Conservation (phyloP, 305 asterid genomes). For the Fraxinus floribunda region DNA sequence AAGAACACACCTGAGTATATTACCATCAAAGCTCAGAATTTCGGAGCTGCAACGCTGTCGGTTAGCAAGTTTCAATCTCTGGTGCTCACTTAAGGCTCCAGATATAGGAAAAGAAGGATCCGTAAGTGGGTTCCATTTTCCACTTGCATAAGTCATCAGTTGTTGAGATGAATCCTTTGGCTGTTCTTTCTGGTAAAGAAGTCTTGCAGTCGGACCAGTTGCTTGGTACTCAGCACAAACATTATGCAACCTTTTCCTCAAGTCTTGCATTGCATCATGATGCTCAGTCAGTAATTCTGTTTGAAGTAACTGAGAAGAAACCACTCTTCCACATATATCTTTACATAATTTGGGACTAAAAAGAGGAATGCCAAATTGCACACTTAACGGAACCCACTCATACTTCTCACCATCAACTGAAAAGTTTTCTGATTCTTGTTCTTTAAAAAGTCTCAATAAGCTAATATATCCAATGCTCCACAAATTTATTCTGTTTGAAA, state of each 20-base stretch:
- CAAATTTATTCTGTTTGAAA: slow-evolving; percentile 69
- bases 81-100: slow-evolving; percentile 82
- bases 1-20: slow-evolving; percentile 66
- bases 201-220: slow-evolving; percentile 80
- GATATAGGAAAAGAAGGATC: slow-evolving; percentile 99
- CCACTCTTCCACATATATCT: slow-evolving; percentile 76
- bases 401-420: slow-evolving; percentile 56
- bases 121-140: slow-evolving; percentile 87
- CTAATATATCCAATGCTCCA: slow-evolving; percentile 88
- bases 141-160: slow-evolving; percentile 91
- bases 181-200: slow-evolving; percentile 92
- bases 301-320: slow-evolving; percentile 79
- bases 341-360: slow-evolving; percentile 92
- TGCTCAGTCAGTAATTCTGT: slow-evolving; percentile 71
- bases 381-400: slow-evolving; percentile 92
- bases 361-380: slow-evolving; percentile 90
- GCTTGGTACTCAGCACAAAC: slow-evolving; percentile 89
- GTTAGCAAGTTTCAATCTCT: slow-evolving; percentile 81
- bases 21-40: slow-evolving; percentile 96
- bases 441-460: slow-evolving; percentile 72
- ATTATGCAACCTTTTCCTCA: slow-evolving; percentile 68
- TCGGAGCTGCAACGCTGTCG: slow-evolving; percentile 83
- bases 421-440: slow-evolving; percentile 47
- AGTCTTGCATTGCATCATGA: slow-evolving; percentile 89
- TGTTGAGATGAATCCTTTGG: slow-evolving; percentile 54